phyloP scores from a whole-genome alignment of 495 filamentous ascomycete genomes.

The Aspergillus egyptiacus region DNA sequence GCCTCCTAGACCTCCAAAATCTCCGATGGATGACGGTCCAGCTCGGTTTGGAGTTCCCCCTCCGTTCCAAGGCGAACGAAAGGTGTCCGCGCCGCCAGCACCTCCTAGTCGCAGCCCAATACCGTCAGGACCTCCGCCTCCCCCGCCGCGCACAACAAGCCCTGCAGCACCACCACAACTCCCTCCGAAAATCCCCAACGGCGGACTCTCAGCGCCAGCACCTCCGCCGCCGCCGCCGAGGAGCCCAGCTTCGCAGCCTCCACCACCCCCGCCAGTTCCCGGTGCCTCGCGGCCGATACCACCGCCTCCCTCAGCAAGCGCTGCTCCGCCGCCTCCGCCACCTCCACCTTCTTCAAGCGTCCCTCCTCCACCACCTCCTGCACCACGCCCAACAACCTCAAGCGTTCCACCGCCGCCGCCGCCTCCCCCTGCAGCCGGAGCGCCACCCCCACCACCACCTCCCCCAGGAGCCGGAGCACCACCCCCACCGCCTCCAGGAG shows the following conservation, averaged over 20 bases:
- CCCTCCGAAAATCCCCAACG: slow-evolving; percentile 62
- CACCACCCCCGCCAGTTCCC: slow-evolving; percentile 42
- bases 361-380: slow-evolving; percentile 31
- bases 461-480: slow-evolving; percentile 29
- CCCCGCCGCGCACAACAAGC: slow-evolving; percentile 59
- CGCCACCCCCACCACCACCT: slow-evolving; percentile 32
- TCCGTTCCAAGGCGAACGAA: slow-evolving; percentile 66
- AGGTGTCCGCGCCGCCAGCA: slow-evolving; percentile 60
- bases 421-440: slow-evolving; percentile 39
- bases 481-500: slow-evolving; percentile 44
- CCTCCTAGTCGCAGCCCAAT: slow-evolving; percentile 62
- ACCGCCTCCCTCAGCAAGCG: slow-evolving; percentile 29
- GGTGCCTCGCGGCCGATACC: slow-evolving; percentile 25
- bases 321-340: slow-evolving; percentile 22
- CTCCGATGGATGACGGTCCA: slow-evolving; percentile 63
- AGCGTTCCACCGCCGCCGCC: slow-evolving; percentile 35
- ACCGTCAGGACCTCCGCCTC: slow-evolving; percentile 53
- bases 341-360: slow-evolving; percentile 43
- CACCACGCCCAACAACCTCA: slow-evolving; percentile 32
- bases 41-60: slow-evolving; percentile 74
- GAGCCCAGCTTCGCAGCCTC: slow-evolving; percentile 39
- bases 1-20: slow-evolving; percentile 83
- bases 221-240: slow-evolving; percentile 57
- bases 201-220: slow-evolving; percentile 30
- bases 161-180: slow-evolving; percentile 55